Evolutionary conservation across 2,329 filamentous ascomycete species (phyloP), one percentile per base, ranked within the genome.

Genomic region (Aspergillus pseudotamarii): DNA sequence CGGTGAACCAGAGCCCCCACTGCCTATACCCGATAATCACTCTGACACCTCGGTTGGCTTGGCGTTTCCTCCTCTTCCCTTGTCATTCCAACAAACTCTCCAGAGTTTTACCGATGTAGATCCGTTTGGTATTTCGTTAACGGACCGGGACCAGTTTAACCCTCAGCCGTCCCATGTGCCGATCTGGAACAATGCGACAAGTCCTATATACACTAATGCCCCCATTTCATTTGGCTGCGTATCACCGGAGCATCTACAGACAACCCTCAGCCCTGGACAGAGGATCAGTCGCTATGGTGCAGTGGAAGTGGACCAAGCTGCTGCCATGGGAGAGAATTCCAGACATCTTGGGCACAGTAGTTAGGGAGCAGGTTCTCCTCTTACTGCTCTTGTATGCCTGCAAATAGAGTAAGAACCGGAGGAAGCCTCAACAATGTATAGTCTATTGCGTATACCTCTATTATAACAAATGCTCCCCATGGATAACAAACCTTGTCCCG

Each of bases 11-110:
- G 46, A 30, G 16, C 26, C 16, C 9, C 26, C 46, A 50, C 5
- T 19, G 6, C 26, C 6, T 9, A 50, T 50, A 19, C 16, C 46
- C 14, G 46, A 50, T 50, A 50, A 50, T n/a, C 26, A 50, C 8
- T 50, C 46, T 8, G 46, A 50, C 12, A 50, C 46, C 59, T 68
- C 19, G 62, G 62, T 23, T 50, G 46, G 46, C 14, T 57, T 70
- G 19, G 68, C 68, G 0, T 70, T 67, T 30, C 68, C 65, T 21
- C 68, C 68, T 1, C 66, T 70, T 4, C 67, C 67, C 3, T 51
- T 56, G 6, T 64, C 66, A 3, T 66, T 69, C 28, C 61, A 68
- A 55, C 59, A 51, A 26, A 50, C 46, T 10, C 46, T 50, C 14
- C 46, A 28, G 46, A 11, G 26, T n/a, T 32, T 50, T 16, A 28